A percentile compares a stretch with the other conserved stretches of the same genome.
Conservation (phyloP, 176 grass and related monocot species). For the Raddia distichophylla region DNA sequence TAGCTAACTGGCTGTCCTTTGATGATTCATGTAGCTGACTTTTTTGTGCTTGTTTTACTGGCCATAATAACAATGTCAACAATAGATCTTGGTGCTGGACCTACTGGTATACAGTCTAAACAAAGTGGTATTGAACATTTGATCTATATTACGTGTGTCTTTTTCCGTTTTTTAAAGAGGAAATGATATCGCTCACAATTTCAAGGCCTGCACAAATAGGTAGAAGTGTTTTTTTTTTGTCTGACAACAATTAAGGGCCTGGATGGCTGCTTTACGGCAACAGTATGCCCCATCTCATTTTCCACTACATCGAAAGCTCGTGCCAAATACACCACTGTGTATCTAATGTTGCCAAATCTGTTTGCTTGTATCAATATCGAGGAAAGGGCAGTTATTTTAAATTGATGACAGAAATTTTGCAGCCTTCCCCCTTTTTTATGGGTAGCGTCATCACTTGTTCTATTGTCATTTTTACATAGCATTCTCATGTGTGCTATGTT, state of each 20-base stretch:
- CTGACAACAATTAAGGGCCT: not conserved
- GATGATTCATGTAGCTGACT: not conserved
- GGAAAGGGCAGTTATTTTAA: not conserved
- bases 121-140: not conserved
- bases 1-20: not conserved
- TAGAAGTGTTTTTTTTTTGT: not conserved
- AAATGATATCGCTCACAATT: not conserved
- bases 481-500: slow-evolving; percentile 18
- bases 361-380: not conserved
- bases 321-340: not conserved
- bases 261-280: not conserved
- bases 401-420: slow-evolving; percentile 12
- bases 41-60: not conserved
- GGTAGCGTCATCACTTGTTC: not conserved
- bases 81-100: not conserved
- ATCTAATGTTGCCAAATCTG: not conserved
- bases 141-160: not conserved
- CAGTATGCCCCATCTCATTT: not conserved
- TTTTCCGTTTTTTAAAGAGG: not conserved
- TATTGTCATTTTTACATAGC: not conserved
- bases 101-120: not conserved
- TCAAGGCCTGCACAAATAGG: slow-evolving; percentile 1
- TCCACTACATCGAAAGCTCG: not conserved
- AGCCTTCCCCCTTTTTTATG: not conserved
- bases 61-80: not conserved